Evolutionary conservation across 306 rosid genomes (phyloP).

Genomic region (Corylus avellana): DNA sequence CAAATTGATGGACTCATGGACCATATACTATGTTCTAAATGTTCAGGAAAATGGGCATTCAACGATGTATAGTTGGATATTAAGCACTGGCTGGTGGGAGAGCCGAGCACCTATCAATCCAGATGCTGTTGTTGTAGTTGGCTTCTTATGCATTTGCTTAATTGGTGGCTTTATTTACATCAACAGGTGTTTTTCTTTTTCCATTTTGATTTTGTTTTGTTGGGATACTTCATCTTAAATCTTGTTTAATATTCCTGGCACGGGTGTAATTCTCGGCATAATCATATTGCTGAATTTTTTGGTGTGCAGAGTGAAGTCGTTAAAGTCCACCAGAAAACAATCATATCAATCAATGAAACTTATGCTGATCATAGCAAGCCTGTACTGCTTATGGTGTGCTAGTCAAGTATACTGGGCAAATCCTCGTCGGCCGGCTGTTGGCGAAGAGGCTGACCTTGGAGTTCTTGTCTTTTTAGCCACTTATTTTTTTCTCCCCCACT

Average conservation of each 20-base stretch:
- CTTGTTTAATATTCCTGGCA: constrained; percentile 13
- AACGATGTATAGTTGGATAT: constrained; percentile 68
- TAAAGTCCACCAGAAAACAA: constrained; percentile 46
- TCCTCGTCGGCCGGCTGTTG: constrained; percentile 79
- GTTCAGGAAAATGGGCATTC: constrained; percentile 85
- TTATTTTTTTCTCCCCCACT: constrained; percentile 66
- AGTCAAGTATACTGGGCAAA: constrained; percentile 61
- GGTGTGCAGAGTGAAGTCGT: constrained; percentile 54
- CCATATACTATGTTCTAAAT: constrained; percentile 23
- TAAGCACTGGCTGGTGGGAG: constrained; percentile 98
- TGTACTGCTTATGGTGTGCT: constrained; percentile 82
- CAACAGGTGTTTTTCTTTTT: constrained; percentile 55
- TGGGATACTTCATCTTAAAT: background rate
- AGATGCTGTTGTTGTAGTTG: constrained; percentile 69
- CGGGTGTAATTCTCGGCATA: constrained; percentile 15
- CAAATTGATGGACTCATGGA: constrained; percentile 6
- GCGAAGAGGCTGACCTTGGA: constrained; percentile 97
- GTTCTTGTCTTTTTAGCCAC: constrained; percentile 65
- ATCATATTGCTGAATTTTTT: constrained; percentile 19
- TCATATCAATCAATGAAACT: constrained; percentile 61
- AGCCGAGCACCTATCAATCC: constrained; percentile 76
- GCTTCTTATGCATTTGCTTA: constrained; percentile 56
- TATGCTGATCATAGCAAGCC: constrained; percentile 43
- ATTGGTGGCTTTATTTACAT: constrained; percentile 69
- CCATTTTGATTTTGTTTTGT: constrained; percentile 9